Conservation (phyloP, 495 filamentous ascomycete species). For the Opeltia flavorubescens region DNA sequence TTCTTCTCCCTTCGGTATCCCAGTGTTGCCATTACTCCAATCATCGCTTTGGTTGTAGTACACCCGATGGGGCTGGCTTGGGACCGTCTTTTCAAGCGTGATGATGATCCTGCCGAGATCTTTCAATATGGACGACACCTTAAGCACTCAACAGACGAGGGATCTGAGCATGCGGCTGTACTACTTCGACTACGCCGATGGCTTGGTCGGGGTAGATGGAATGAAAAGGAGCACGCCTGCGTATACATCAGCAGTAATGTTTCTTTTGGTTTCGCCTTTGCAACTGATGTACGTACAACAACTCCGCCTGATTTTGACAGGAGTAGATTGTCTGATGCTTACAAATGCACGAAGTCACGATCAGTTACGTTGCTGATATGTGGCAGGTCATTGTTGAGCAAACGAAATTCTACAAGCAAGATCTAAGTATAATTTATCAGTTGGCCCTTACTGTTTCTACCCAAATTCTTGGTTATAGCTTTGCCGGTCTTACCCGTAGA, state of each 20-base stretch:
- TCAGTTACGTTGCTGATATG: not conserved
- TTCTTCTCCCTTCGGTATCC: conserved; percentile 79
- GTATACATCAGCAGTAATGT: conserved; percentile 84
- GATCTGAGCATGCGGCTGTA: not conserved
- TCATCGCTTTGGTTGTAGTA: conserved; percentile 68
- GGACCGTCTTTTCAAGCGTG: conserved; percentile 52
- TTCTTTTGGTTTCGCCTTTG: conserved; percentile 77
- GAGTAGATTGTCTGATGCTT: not conserved
- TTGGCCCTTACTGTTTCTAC: conserved; percentile 69
- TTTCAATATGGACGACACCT: conserved; percentile 36
- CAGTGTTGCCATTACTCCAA: conserved; percentile 71
- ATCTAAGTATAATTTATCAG: conserved; percentile 60
- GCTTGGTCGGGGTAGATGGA: conserved; percentile 71
- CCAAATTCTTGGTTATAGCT: conserved; percentile 71
- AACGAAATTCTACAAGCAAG: conserved; percentile 73
- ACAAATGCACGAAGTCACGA: not conserved
- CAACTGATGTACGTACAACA: conserved; percentile 41
- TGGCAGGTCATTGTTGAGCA: conserved; percentile 66
- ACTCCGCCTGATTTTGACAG: too few relatives aligned
- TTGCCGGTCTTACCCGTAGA: conserved; percentile 63
- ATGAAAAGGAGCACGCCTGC: conserved; percentile 76
- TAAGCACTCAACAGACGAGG: not conserved
- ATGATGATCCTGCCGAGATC: conserved; percentile 44
- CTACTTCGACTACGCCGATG: conserved; percentile 35
- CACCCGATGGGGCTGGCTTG: conserved; percentile 68